Evolutionary conservation across 2,329 filamentous ascomycete species (phyloP).

Genomic region (Penicillium griseofulvum): DNA sequence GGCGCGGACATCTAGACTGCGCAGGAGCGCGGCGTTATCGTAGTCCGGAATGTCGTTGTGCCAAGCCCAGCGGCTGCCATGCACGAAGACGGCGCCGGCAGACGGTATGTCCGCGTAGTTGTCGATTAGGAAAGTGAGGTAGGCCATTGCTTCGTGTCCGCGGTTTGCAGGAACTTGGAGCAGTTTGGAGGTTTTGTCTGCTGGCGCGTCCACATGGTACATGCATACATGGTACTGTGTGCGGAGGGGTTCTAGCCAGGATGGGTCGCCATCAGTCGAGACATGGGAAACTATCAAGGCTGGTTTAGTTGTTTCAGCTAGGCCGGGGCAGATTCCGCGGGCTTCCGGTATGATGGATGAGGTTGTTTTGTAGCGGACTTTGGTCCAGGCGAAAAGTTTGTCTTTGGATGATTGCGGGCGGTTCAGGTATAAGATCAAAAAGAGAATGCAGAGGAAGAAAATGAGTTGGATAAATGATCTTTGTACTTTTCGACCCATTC

Average conservation of each 20-base stretch:
- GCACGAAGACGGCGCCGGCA: slow-evolving; percentile 44
- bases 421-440: slow-evolving; percentile 41
- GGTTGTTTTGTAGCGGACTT: slow-evolving; percentile 43
- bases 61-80: slow-evolving; percentile 46
- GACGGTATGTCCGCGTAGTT: slow-evolving; percentile 44
- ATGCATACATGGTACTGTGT: slow-evolving; percentile 47
- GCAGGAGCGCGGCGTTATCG: slow-evolving; percentile 45
- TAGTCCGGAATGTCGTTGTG: slow-evolving; percentile 47
- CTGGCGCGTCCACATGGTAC: slow-evolving; percentile 42
- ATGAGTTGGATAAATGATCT: slow-evolving; percentile 36
- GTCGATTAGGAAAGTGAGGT: slow-evolving; percentile 49
- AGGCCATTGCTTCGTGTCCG: slow-evolving; percentile 50
- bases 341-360: slow-evolving; percentile 35
- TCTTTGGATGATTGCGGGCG: slow-evolving; percentile 26
- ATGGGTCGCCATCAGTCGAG: slow-evolving; percentile 41
- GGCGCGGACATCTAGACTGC: slow-evolving; percentile 37
- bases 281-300: slow-evolving; percentile 47
- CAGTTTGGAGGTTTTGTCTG: slow-evolving; percentile 23
- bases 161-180: slow-evolving; percentile 49
- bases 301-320: slow-evolving; percentile 41
- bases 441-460: slow-evolving; percentile 35
- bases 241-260: slow-evolving; percentile 43
- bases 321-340: slow-evolving; percentile 45
- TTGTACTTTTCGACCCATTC: slow-evolving; percentile 39
- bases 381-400: slow-evolving; percentile 45